Evolutionary conservation across 768 basidiomycete species (phyloP), one percentile per base, ranked within the genome.

Genomic region (Kwoniella europaea): DNA sequence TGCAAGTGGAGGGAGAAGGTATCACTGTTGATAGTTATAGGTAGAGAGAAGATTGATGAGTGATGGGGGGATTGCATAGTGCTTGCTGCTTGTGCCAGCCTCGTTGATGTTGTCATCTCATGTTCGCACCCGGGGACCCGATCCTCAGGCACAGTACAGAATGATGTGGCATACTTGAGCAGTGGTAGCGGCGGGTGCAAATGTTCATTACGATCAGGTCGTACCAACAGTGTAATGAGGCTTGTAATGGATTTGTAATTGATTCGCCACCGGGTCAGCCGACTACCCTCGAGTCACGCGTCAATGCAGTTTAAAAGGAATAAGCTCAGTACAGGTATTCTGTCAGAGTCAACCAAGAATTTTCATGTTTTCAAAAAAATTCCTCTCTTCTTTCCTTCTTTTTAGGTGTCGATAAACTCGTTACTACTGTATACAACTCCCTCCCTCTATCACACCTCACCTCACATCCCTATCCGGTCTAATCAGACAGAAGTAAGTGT

Each of bases 391-490:
- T 10, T 59, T 61, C 42, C 59, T 61, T 61, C 22, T n/a, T 61
- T 44, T 61, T 61, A 61, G 59, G 59, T 61, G 59, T 61, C 59
- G 59, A 61, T 61, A 61, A 46, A 42, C 41, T 44, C 7, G 35
- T 35, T 35, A 15, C 46, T 18, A 50, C 18, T 15, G 46, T 61
- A 27, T 61, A 61, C 27, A 61, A 27, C 27, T 54, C 50, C 42
- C 22, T 20, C 41, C 50, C n/a, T 29, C 18, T 27, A 63, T 65
- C 63, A 42, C 63, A 53, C 52, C 35, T 65, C 63, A 53, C 63
- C 35, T 29, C 42, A 15, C 15, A 27, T 41, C 24, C n/a, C 29
- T 54, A n/a, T 29, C 29, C 20, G 15, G 27, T 24, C 41, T 41
- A 15, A 35, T 54, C 35, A 16, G 63, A n/a, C 22, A 65, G 24